Evolutionary conservation across 1,139 yeast species (phyloP), one percentile per base, ranked within the genome.

Genomic region (Debaryomyces robertsiae): DNA sequence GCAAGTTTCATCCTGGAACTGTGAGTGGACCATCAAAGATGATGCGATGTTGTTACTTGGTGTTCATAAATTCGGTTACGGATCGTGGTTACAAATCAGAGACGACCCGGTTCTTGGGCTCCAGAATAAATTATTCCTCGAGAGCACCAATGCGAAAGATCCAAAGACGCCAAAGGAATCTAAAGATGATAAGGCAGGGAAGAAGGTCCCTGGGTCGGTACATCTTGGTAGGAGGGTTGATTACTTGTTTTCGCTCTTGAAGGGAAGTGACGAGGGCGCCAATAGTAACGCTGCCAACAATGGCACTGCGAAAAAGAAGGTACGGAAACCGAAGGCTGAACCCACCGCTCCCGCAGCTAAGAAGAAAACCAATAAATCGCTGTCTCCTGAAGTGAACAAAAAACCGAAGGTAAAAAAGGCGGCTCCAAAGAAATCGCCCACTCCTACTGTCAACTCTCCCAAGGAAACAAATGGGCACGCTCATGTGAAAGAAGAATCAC

Each of bases 181-280:
- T 50, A 72, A 64, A 58, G 52, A 69, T 64, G 57, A 75, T 65
- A 41, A 72, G 65, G 48, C 60, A 67, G 54, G 69, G 24, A 82
- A 84, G 46, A 84, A 83, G 53, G 86, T 84, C 9, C 99, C 99
- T 1, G 95, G 95, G 5, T 79, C 97, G 2, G 94, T 93, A 9
- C 99, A 93, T 63, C 70, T 94, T 39, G 91, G 90, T n/a, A 80
- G 99, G 61, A 79, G 99, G 55, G 84, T 88, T 2, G 98, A 94
- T 59, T 93, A 91, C 54, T 73, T 93, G 52, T 76, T 91, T 32
- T 67, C 82, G 2, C 81, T 88, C 22, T 65, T 93, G 49, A 77
- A 77, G 44, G 89, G 78, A 16, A 76, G 69, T 23, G 79, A 71
- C 7, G 77, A 71, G 25, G 62, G 54, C 1, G 45, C 49, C 13